Base-by-base conservation (phyloP, 352 stramenopile genomes). In the Phytopythium chamaehyphon region DNA sequence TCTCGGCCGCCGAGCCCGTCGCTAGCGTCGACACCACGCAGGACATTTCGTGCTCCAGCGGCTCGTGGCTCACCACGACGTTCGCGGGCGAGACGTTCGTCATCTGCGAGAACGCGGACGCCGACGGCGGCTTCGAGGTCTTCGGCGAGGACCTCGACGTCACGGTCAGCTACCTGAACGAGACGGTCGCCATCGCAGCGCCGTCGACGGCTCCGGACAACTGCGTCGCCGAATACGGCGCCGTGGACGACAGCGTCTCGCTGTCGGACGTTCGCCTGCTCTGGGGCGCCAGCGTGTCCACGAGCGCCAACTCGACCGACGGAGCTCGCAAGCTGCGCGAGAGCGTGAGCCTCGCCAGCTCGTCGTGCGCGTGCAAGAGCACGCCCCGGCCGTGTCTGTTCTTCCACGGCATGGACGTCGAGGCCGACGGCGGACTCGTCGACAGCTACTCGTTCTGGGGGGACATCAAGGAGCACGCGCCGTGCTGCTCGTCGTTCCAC, bases 401-500 rank as follows among this genome's bases (percentile, higher is more conserved):
- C 39, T 71, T 81, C 51, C 73, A 85, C 28, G 73, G 73, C 26
- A 64, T 83, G 52, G 74, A 72, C 35, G 53, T 71, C 47, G 35
- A 39, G 6, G 55, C 53, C 2, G 61, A 77, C n/a, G 48, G 54
- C 9, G 62, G 63, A 1, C 52, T 80, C 10, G 44, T 66, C 0
- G 54, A 76, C 44, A 54, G 55, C 3, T 73, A 64, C 39, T 54
- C 57, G 19, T 81, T 68, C 55, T 81, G 78, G 23, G 69, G 71
- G 10, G 57, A 72, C 46, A 72, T 80, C 33, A 66, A 76, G 18
- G 54, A 65, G 11, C 63, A 77, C 23, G 71, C 75, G 7, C 72
- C 75, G 15, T 86, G 74, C 60, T 86, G 74, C 50, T 69, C 69
- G 23, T 70, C 63, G 0, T 68, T 77, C 42, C 63, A 70, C 40